A percentile compares a stretch with the other conserved stretches of the same genome.
Conservation (phyloP, 768 basidiomycete species). For the Hericium coralloides region DNA sequence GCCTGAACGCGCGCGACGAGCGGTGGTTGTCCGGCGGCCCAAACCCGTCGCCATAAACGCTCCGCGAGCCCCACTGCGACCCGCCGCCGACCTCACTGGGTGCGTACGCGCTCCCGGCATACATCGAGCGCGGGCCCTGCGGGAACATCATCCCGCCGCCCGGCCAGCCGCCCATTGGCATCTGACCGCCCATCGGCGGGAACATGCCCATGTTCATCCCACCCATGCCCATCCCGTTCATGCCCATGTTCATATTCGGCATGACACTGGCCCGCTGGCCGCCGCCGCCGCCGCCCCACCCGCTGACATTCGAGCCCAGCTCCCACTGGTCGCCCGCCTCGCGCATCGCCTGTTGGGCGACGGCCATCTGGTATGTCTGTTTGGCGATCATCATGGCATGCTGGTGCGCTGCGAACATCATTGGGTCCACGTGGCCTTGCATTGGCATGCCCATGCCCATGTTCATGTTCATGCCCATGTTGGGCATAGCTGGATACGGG, state of each 20-base stretch:
- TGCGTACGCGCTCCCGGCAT: conserved; percentile 60
- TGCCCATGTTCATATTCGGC: conserved; percentile 17
- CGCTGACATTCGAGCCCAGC: conserved; percentile 46
- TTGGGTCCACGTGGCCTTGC: conserved; percentile 6
- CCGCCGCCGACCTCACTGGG: conserved; percentile 29
- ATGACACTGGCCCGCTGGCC: conserved; percentile 19
- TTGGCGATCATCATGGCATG: conserved; percentile 83
- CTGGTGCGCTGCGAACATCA: conserved; percentile 60
- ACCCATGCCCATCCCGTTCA: conserved; percentile 16
- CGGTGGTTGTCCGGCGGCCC: conserved; percentile 17
- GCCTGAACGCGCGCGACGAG: conserved; percentile 15
- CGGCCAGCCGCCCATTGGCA: conserved; percentile 35
- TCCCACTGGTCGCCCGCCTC: conserved; percentile 92
- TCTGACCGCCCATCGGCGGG: conserved; percentile 10
- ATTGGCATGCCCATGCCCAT: conserved; percentile 4
- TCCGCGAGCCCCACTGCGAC: conserved; percentile 36
- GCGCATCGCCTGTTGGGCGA: conserved; percentile 85
- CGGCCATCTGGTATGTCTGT: conserved; percentile 84
- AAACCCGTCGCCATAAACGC: conserved; percentile 55
- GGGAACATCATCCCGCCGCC: conserved; percentile 45
- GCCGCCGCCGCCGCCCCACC: conserved; percentile 19
- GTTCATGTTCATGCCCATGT: conserved; percentile 21
- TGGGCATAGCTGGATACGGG: conserved; percentile 17
- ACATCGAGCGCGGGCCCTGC: conserved; percentile 42
- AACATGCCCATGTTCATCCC: conserved; percentile 16